These are phyloP conservation scores for Fusarium tanahbumbuense DNA, from an alignment of 2,329 filamentous ascomycete genomes.

Conservation along the genomic window DNA sequence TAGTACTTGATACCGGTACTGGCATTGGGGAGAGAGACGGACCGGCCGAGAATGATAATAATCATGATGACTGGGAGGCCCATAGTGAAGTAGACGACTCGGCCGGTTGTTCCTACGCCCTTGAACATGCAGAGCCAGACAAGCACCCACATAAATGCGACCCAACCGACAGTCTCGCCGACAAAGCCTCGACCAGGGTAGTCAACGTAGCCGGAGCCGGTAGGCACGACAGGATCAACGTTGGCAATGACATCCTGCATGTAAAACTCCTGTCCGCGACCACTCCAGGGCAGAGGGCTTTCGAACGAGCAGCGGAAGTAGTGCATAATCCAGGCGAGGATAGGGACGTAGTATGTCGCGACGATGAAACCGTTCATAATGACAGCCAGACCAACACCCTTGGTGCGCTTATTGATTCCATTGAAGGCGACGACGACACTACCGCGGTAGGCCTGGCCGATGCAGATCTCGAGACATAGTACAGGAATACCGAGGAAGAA, in stretches of 20 bases:
- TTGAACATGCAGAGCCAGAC: constrained; percentile 3
- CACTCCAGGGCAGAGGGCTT: constrained; percentile 63
- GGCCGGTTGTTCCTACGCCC: background rate
- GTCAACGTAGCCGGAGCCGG: background rate
- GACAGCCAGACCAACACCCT: constrained; percentile 62
- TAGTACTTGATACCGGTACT: background rate
- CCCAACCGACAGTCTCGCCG: background rate
- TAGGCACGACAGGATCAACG: background rate
- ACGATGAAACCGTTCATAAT: constrained; percentile 63
- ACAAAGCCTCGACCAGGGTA: background rate
- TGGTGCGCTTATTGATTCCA: constrained; percentile 60
- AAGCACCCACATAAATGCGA: background rate
- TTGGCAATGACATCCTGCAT: constrained; percentile 5
- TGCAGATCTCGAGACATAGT: constrained; percentile 69
- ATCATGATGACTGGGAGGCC: background rate
- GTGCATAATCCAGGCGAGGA: constrained; percentile 65
- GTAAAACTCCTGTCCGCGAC: constrained; percentile 10
- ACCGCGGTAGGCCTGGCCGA: constrained; percentile 70
- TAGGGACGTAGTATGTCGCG: constrained; percentile 64
- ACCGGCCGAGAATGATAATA: background rate
- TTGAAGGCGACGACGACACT: constrained; percentile 62
- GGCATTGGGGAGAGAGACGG: background rate
- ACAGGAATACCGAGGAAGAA: constrained; percentile 60
- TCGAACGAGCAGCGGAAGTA: constrained; percentile 65
- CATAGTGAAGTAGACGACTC: constrained; percentile 2